Percentiles rank a stretch among this genome's conserved stretches.
Evolutionary conservation across 1,139 yeast genomes (phyloP).

Genomic region (Saccharomyces hybrid): DNA sequence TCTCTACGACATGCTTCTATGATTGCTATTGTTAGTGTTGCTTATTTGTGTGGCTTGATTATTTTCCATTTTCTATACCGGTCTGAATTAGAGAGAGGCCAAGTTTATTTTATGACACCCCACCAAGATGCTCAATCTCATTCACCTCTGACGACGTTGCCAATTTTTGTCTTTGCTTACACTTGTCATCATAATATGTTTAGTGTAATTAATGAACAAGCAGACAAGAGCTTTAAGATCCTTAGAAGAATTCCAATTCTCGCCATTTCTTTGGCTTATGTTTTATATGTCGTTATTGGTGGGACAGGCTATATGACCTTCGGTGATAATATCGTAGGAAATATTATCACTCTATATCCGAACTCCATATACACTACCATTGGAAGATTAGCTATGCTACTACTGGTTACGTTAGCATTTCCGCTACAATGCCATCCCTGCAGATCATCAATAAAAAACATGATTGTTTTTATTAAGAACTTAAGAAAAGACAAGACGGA

Average conservation of each 20-base stretch:
- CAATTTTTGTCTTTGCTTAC: conserved; percentile 70
- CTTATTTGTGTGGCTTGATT: conserved; percentile 55
- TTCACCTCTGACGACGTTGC: conserved; percentile 45
- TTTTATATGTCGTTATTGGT: conserved; percentile 54
- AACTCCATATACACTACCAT: conserved; percentile 51
- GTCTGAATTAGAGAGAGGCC: conserved; percentile 37
- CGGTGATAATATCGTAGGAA: conserved; percentile 57
- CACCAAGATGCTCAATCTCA: conserved; percentile 20
- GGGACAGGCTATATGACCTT: conserved; percentile 62
- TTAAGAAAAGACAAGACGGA: conserved; percentile 40
- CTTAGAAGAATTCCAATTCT: conserved; percentile 47
- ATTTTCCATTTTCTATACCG: conserved; percentile 42
- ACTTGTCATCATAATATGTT: conserved; percentile 80
- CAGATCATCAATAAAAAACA: conserved; percentile 23
- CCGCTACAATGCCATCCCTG: conserved; percentile 75
- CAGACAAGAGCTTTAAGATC: conserved; percentile 45
- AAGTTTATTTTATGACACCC: conserved; percentile 35
- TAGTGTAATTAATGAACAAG: conserved; percentile 59
- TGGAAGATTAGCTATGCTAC: conserved; percentile 62
- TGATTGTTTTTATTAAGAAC: conserved; percentile 22
- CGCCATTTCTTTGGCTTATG: conserved; percentile 52
- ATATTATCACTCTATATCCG: conserved; percentile 64
- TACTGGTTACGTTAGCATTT: conserved; percentile 59
- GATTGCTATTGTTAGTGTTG: conserved; percentile 60
- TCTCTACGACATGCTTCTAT: conserved; percentile 63